Evolutionary conservation across 106 monocot genomes (phyloP), one percentile per base, ranked within the genome.

Genomic region (Ottelia alismoides): DNA sequence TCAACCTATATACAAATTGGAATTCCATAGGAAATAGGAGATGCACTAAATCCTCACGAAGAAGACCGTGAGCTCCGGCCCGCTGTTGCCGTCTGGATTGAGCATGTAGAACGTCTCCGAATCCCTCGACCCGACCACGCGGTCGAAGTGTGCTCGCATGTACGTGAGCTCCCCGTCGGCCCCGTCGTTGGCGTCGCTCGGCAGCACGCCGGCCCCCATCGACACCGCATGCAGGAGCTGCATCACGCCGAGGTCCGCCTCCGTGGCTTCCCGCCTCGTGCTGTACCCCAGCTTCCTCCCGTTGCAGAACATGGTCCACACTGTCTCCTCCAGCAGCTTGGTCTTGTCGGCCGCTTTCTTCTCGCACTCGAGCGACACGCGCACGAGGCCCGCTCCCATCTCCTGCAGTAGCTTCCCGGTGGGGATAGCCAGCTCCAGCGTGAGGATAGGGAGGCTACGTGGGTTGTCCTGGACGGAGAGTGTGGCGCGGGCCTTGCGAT

Each of bases 311-410:
- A n/a, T n/a, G n/a, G n/a, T n/a, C n/a, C n/a, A n/a, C n/a, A n/a
- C n/a, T n/a, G 76, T 73, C 49, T 87, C 81, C 6, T 87, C 87
- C 1, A 87, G 67, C 14, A 87, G 74, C 25, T 57, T 45, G 47
- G 47, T 43, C 35, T 51, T 30, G 24, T 65, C 73, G 40, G 57
- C 70, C 19, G 65, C 51, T 51, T 59, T 66, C 69, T 87, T 87
- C 62, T 87, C 87, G 77, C 87, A 87, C 63, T 87, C 87, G 21
- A 87, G 81, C 1, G 87, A 70, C 1, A 87, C 61, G 22, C 87
- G 77, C 10, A 82, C 28, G 18, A 78, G 70, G 10, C 81, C 81
- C 4, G 69, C 25, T 28, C 81, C 76, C 60, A 87, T 65, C 49
- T 87, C 87, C 50, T 83, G 87, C 72, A 81, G 74, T 71, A 87